A percentile compares a stretch with the other conserved stretches of the same genome.
These are phyloP conservation scores for Solanum ahanhuiri DNA, from an alignment of 257 asterid genomes.

Conservation along the genomic window DNA sequence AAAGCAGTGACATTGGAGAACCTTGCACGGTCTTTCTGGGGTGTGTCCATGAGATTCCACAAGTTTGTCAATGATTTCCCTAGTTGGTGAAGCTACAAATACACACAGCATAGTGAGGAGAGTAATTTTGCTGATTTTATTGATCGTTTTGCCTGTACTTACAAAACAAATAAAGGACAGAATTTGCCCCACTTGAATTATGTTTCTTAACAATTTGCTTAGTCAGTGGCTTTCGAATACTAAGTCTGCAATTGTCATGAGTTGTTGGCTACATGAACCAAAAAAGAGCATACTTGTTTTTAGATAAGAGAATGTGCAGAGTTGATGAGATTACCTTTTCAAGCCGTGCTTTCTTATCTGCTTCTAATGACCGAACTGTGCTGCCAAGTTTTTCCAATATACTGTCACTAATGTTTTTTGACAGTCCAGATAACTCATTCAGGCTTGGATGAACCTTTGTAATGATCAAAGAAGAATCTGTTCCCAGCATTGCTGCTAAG, in stretches of 20 bases:
- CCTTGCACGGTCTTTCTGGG: slow-evolving; percentile 43
- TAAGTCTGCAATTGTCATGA: not conserved
- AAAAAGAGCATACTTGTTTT: not conserved
- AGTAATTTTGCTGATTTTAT: not conserved
- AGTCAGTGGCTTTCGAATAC: not conserved
- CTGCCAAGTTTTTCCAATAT: slow-evolving; percentile 65
- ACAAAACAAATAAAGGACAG: not conserved
- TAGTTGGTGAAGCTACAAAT: slow-evolving; percentile 77
- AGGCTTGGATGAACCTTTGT: slow-evolving; percentile 98
- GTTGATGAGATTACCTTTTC: slow-evolving; percentile 46
- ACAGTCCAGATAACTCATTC: slow-evolving; percentile 77
- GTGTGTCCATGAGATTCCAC: slow-evolving; percentile 94
- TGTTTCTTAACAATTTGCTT: not conserved
- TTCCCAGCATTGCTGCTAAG: slow-evolving; percentile 71
- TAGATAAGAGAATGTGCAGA: not conserved
- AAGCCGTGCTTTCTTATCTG: slow-evolving; percentile 65
- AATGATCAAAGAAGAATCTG: slow-evolving; percentile 83
- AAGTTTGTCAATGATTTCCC: slow-evolving; percentile 73
- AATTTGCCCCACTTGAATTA: not conserved
- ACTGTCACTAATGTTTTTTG: slow-evolving; percentile 77
- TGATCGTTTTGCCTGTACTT: not conserved
- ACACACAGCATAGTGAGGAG: not conserved
- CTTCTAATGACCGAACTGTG: slow-evolving; percentile 67
- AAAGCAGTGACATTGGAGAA: slow-evolving; percentile 50
- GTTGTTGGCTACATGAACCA: not conserved